phyloP scores from a whole-genome alignment of 208 protist genomes.

The Crithidia brevicula region DNA sequence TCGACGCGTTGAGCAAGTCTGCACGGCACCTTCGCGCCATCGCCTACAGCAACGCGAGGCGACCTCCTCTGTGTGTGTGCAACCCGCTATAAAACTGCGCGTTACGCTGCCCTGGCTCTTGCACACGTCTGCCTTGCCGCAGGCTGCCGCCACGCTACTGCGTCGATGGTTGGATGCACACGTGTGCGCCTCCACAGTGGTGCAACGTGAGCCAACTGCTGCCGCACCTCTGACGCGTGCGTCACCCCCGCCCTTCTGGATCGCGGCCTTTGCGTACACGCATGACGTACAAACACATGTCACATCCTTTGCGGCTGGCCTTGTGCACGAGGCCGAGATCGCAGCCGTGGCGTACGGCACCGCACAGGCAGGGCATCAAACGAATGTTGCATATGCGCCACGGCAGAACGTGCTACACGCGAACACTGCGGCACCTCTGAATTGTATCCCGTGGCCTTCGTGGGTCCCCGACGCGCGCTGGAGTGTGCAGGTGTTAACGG shows the following conservation, averaged over 20 bases:
- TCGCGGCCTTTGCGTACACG: slow-evolving; percentile 39
- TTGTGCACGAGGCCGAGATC: slow-evolving; percentile 9
- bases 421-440: neutral
- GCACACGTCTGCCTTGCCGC: slow-evolving; percentile 12
- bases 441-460: slow-evolving; percentile 27
- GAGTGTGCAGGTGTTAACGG: slow-evolving; percentile 30
- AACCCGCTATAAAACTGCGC: too few species aligned
- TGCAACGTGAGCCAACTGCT: neutral
- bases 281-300: slow-evolving; percentile 7
- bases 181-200: neutral
- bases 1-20: too few species aligned
- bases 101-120: slow-evolving; percentile 29
- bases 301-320: slow-evolving; percentile 4
- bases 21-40: too few species aligned
- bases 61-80: too few species aligned
- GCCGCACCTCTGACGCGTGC: neutral
- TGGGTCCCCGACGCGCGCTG: slow-evolving; percentile 34
- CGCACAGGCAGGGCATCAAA: neutral
- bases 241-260: slow-evolving; percentile 29
- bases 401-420: too few species aligned
- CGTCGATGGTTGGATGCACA: slow-evolving; percentile 8
- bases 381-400: too few species aligned
- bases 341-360: neutral
- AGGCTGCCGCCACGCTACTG: neutral
- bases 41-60: too few species aligned